Evolutionary conservation across 768 basidiomycete species (phyloP).

Genomic region (Rhodotorula graminis): DNA sequence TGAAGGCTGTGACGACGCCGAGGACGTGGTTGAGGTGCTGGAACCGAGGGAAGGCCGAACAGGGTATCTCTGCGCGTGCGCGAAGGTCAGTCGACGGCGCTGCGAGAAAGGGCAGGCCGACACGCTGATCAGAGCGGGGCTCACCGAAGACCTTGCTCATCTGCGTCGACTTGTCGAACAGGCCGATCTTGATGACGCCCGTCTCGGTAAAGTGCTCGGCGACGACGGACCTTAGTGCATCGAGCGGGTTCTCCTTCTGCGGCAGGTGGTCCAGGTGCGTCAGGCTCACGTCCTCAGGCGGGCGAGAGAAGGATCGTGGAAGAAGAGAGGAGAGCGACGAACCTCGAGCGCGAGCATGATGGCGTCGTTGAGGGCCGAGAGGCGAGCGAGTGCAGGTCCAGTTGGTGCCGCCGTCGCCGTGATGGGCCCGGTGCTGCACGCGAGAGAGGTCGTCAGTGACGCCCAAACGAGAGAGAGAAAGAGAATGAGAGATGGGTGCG

Average conservation of each 20-base stretch:
- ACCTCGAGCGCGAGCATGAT: constrained; percentile 29
- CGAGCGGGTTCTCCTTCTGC: constrained; percentile 27
- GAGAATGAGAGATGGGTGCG: background rate
- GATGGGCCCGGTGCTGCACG: constrained; percentile 23
- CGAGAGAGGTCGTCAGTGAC: background rate
- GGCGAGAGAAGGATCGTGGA: too few species aligned
- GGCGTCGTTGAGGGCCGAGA: constrained; percentile 25
- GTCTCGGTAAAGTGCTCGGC: constrained; percentile 36
- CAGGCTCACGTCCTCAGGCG: too few species aligned
- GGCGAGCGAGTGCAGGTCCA: constrained; percentile 6
- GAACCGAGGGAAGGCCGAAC: constrained; percentile 35
- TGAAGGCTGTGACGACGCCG: constrained; percentile 9
- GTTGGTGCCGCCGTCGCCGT: constrained; percentile 21
- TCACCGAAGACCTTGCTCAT: constrained; percentile 36
- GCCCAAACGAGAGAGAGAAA: rapidly evolving
- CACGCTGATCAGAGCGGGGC: too few species aligned
- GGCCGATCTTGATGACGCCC: constrained; percentile 31
- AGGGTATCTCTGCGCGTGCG: constrained; percentile 31
- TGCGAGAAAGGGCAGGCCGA: background rate
- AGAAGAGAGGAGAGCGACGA: too few species aligned
- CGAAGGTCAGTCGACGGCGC: background rate
- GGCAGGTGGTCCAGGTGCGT: too few species aligned
- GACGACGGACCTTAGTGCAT: constrained; percentile 14
- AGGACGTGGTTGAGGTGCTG: constrained; percentile 33
- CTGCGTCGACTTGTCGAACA: constrained; percentile 19